Conservation (phyloP, 495 filamentous ascomycete species). For the Penicillium fimorum region DNA sequence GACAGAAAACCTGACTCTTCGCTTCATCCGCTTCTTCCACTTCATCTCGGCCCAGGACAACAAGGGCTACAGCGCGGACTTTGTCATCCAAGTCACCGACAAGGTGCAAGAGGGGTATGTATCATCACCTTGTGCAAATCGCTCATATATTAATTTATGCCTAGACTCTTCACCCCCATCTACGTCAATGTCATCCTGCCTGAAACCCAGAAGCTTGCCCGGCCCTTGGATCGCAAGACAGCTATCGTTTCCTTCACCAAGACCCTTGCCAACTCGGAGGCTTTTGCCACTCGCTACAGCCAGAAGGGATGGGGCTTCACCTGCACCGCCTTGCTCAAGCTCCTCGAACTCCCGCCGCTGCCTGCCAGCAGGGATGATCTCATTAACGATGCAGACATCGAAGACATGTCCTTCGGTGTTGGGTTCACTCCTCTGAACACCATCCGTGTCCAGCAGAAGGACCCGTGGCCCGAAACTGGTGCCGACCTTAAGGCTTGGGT, state of each 20-base stretch:
- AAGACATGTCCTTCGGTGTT: constrained; percentile 90
- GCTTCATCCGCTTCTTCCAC: constrained; percentile 90
- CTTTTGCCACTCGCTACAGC: constrained; percentile 66
- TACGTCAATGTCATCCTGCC: constrained; percentile 85
- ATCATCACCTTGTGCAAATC: neutral
- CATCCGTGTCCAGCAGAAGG: constrained; percentile 63
- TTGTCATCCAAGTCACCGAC: constrained; percentile 78
- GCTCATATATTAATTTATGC: constrained; percentile 23
- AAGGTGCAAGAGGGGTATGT: constrained; percentile 69
- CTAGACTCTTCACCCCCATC: constrained; percentile 73
- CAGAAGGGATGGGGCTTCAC: constrained; percentile 89
- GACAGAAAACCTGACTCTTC: constrained; percentile 75
- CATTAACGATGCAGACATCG: constrained; percentile 80
- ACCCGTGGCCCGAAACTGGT: constrained; percentile 77
- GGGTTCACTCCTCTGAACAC: constrained; percentile 92
- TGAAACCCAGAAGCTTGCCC: constrained; percentile 79
- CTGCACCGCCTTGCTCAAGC: constrained; percentile 77
- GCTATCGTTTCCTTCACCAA: constrained; percentile 91
- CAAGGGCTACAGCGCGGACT: constrained; percentile 83
- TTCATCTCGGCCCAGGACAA: constrained; percentile 74
- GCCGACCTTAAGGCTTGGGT: constrained; percentile 79
- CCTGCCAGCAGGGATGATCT: constrained; percentile 70
- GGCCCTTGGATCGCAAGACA: constrained; percentile 86
- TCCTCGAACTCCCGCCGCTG: constrained; percentile 82
- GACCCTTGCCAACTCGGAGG: constrained; percentile 75